Conservation (phyloP, 805 yeast species). For the Torulaspora quercuum region DNA sequence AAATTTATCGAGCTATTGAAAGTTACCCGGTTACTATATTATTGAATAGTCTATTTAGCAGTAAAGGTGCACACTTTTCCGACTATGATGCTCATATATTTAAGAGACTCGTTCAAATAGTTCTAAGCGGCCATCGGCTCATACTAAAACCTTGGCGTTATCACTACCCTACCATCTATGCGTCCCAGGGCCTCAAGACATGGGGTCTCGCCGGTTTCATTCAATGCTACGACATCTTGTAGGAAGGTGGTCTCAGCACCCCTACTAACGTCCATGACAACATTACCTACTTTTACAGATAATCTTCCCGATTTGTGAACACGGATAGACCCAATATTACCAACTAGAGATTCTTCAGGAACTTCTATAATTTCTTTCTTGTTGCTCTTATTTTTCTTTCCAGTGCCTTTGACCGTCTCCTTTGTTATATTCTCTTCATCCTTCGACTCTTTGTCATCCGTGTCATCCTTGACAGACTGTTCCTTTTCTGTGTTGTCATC, state of each 20-base stretch:
- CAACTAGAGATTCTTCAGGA: constrained; percentile 36
- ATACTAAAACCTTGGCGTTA: constrained; percentile 47
- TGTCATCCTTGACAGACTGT: constrained; percentile 15
- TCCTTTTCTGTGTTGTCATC: constrained; percentile 5
- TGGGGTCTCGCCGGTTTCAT: constrained; percentile 42
- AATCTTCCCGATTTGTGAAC: constrained; percentile 82
- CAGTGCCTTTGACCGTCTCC: constrained; percentile 13
- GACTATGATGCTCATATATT: too few relatives aligned
- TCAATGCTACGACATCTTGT: constrained; percentile 68
- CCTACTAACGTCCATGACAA: constrained; percentile 61
- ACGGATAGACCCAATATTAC: constrained; percentile 69
- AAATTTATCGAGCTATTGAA: too few relatives aligned
- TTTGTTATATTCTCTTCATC: constrained; percentile 13
- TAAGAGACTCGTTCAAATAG: too few relatives aligned
- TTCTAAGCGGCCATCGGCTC: too few relatives aligned
- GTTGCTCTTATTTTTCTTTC: constrained; percentile 11
- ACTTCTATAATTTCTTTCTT: constrained; percentile 4
- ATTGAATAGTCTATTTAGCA: too few relatives aligned
- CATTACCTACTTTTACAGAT: constrained; percentile 68
- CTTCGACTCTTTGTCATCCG: constrained; percentile 13
- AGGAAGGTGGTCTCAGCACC: constrained; percentile 68
- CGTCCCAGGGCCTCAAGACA: constrained; percentile 51
- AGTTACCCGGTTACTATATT: too few relatives aligned
- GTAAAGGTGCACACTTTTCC: too few relatives aligned
- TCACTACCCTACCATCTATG: constrained; percentile 53